These are phyloP conservation scores for Rhododendron ferrugineum DNA, from an alignment of 148 eudicot genomes.

Conservation along the genomic window DNA sequence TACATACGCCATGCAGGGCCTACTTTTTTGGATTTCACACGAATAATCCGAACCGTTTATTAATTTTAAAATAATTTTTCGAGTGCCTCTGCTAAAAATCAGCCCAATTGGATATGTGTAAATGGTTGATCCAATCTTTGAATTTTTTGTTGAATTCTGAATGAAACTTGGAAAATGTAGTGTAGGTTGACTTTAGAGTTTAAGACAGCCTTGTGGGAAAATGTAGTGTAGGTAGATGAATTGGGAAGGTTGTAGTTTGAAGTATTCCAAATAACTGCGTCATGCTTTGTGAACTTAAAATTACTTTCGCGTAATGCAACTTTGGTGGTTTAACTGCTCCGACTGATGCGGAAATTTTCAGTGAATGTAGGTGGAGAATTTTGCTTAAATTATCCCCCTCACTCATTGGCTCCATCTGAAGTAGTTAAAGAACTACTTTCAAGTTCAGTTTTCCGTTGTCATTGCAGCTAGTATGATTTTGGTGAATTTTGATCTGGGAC, in stretches of 20 bases:
- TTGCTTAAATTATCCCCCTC: background rate
- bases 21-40: background rate
- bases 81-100: background rate
- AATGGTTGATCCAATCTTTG: background rate
- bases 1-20: background rate
- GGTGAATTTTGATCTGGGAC: background rate
- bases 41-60: background rate
- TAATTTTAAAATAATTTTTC: too few species aligned
- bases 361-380: background rate
- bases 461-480: background rate
- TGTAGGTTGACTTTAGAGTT: background rate
- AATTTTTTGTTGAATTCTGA: too few species aligned
- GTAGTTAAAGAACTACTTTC: background rate
- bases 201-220: background rate
- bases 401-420: background rate
- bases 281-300: background rate
- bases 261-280: background rate
- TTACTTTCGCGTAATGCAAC: background rate
- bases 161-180: too few species aligned
- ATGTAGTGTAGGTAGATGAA: background rate
- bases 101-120: background rate
- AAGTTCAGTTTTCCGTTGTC: background rate
- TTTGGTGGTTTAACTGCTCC: background rate
- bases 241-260: slow-evolving; percentile 6
- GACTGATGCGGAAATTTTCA: background rate